Base-by-base conservation (phyloP, 2,329 filamentous ascomycete species). In the Furcasterigmium sp. region DNA sequence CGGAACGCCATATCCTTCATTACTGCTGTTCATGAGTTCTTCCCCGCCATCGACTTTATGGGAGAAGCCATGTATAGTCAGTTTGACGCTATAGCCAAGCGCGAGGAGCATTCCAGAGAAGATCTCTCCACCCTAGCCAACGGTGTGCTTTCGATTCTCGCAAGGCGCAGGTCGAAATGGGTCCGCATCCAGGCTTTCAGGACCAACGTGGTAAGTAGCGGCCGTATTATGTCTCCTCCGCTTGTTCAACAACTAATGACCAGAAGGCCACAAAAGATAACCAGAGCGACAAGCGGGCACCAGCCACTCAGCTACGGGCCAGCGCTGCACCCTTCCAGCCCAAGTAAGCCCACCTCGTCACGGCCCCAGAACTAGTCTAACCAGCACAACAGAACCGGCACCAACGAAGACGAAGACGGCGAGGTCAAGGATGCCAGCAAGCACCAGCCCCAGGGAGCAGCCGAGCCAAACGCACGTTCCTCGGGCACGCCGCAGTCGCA, bases 1-100 rank as follows among this genome's bases (percentile, higher is more conserved):
- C 84, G 91, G 43, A 98, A 98, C 60, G 89, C 90, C 36, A 94
- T 97, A 52, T 93, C 86, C 45, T 76, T 97, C 4, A 73, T 98
- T 46, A 94, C 93, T 59, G 77, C 80, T 10, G 75, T 95, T 38
- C 78, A 88, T 19, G 82, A 89, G 40, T 77, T 82, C 55, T 98
- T 95, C 73, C 94, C 93, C 4, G 85, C 84, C 14, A 80, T 97
- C 45, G 89, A 95, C 57, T 93, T 89, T 62, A 91, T 95, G 75
- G 93, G 88, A 26, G 73, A 71, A 30, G 76, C 78, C 51, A 81
- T 84, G 48, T 73, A 77, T 25, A 70, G 76, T 28, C 75, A 86
- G 52, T 72, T 87, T 17, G 78, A 82, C 51, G 74, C 72, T n/a
- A 82, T 91, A 44, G 75, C 78, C 18, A 73, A 77, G 36, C 71